phyloP scores from a whole-genome alignment of 2,329 filamentous ascomycete species.

The Penicillium brevicompactum region DNA sequence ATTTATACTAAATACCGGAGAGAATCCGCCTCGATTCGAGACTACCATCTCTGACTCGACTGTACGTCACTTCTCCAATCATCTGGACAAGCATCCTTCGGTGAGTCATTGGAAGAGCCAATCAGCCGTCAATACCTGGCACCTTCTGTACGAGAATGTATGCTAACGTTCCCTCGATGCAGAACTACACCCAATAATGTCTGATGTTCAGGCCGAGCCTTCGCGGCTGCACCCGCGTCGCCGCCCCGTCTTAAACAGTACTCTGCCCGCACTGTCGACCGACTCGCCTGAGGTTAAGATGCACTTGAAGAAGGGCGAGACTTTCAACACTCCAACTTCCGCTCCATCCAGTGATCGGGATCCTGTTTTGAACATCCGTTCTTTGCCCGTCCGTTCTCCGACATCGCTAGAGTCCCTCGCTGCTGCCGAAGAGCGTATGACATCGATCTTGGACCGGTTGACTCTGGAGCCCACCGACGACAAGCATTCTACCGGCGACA shows the following conservation, averaged over 20 bases:
- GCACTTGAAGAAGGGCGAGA: conserved; percentile 70
- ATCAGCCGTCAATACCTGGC: conserved; percentile 13
- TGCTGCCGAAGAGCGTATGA: conserved; percentile 69
- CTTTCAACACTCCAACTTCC: conserved; percentile 54
- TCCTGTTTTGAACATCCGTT: conserved; percentile 47
- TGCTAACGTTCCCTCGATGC: conserved; percentile 13
- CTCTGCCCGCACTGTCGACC: conserved; percentile 30
- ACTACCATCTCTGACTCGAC: conserved; percentile 22
- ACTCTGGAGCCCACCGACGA: conserved; percentile 60
- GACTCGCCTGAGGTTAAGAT: conserved; percentile 44
- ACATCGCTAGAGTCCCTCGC: conserved; percentile 70
- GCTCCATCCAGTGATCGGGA: conserved; percentile 44
- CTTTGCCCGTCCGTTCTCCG: conserved; percentile 65
- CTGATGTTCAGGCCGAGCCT: conserved; percentile 26
- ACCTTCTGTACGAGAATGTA: conserved; percentile 6
- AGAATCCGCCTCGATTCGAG: conserved; percentile 1
- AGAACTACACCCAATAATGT: conserved; percentile 30
- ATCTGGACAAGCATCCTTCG: conserved; percentile 11
- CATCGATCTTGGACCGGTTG: conserved; percentile 66
- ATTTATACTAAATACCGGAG: conserved; percentile 9
- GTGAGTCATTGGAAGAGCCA: conserved; percentile 23
- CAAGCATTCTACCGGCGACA: conserved; percentile 10
- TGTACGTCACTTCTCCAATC: conserved; percentile 21
- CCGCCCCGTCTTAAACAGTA: conserved; percentile 33
- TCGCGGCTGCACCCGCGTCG: conserved; percentile 38